These are phyloP conservation scores for Scutellaria barbata DNA, from an alignment of 257 asterid genomes.

Conservation along the genomic window DNA sequence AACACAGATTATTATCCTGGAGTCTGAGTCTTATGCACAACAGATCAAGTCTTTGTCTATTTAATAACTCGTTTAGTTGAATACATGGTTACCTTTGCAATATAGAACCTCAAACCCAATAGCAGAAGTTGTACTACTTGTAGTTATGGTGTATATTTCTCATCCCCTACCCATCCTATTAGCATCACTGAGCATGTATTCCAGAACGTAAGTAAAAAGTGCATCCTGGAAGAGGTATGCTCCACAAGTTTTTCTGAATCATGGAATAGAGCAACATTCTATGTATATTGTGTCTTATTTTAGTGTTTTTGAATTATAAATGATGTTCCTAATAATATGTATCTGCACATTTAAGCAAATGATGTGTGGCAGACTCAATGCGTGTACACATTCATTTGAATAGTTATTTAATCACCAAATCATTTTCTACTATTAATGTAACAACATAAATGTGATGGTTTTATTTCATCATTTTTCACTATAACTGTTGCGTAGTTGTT, in stretches of 20 bases:
- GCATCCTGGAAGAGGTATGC: conserved; percentile 7
- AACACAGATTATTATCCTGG: background rate
- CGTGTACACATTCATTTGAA: background rate
- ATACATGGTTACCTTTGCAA: conserved; percentile 9
- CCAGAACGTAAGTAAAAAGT: background rate
- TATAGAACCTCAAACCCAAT: background rate
- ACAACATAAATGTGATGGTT: background rate
- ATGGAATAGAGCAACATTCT: background rate
- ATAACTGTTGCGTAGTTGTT: background rate
- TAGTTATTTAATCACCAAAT: background rate
- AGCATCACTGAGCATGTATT: background rate
- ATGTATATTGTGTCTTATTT: background rate
- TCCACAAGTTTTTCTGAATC: background rate
- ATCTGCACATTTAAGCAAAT: background rate
- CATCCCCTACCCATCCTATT: conserved; percentile 9
- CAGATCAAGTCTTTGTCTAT: background rate
- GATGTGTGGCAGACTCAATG: background rate
- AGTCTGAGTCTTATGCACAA: background rate
- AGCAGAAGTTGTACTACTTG: background rate
- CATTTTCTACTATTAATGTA: background rate
- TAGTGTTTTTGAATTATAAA: background rate
- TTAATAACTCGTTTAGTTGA: conserved; percentile 7
- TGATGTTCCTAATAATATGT: background rate
- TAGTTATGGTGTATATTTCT: conserved; percentile 3
- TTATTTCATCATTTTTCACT: conserved; percentile 8